These are phyloP conservation scores for Fusarium sp. DNA, from an alignment of 2,329 filamentous ascomycete species.

Conservation along the genomic window DNA sequence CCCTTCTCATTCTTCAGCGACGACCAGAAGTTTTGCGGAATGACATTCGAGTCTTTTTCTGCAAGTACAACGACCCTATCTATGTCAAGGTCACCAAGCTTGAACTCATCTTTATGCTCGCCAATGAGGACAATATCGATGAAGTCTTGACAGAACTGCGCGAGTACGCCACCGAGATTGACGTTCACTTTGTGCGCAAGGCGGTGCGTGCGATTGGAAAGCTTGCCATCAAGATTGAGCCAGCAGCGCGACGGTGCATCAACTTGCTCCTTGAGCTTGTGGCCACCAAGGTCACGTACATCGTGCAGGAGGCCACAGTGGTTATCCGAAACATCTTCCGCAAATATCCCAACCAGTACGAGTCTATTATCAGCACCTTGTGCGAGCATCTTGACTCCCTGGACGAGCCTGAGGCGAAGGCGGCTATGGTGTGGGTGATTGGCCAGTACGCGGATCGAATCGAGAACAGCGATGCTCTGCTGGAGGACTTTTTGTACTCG, in stretches of 20 bases:
- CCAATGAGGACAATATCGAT: conserved; percentile 92
- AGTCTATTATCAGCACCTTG: conserved; percentile 93
- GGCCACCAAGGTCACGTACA: conserved; percentile 97
- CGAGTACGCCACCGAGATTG: conserved; percentile 98
- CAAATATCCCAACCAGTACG: conserved; percentile 98
- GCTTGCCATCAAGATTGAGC: conserved; percentile 97
- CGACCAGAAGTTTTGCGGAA: conserved; percentile 92
- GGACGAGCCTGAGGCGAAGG: conserved; percentile 97
- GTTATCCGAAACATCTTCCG: conserved; percentile 99
- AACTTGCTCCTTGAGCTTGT: conserved; percentile 91
- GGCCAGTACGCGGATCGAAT: conserved; percentile 97
- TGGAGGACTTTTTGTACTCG: conserved; percentile 93
- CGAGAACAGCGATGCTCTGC: conserved; percentile 90
- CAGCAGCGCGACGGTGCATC: conserved; percentile 88
- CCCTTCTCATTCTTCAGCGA: conserved; percentile 89
- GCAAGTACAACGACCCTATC: conserved; percentile 99
- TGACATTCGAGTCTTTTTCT: conserved; percentile 98
- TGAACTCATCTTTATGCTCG: conserved; percentile 98
- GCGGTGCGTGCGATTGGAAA: conserved; percentile 97
- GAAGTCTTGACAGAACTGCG: conserved; percentile 92
- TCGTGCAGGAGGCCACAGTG: conserved; percentile 97
- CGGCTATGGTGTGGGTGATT: conserved; percentile 99
- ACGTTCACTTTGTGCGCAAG: conserved; percentile 98
- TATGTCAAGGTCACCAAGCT: conserved; percentile 99
- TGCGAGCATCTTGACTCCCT: conserved; percentile 96